Percentiles rank a stretch among this genome's conserved stretches.
Evolutionary conservation across 2,329 filamentous ascomycete species (phyloP).

Genomic region (Calycina marina): DNA sequence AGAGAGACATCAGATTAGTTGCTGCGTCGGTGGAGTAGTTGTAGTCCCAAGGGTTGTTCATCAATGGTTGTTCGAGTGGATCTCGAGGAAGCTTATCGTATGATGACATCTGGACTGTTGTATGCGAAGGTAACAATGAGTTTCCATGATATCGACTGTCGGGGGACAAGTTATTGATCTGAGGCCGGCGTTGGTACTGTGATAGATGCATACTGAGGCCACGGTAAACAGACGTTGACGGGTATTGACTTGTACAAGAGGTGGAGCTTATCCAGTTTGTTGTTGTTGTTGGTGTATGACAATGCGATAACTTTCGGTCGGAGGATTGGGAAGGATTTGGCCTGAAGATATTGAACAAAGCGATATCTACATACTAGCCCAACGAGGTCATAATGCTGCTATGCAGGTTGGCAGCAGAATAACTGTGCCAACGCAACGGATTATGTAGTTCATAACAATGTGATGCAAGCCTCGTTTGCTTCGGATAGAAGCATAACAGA

Average conservation of each 20-base stretch:
- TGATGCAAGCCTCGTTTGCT: constrained; percentile 19
- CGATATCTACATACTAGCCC: constrained; percentile 6
- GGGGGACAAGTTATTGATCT: constrained; percentile 12
- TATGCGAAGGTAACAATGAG: constrained; percentile 7
- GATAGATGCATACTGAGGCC: constrained; percentile 16
- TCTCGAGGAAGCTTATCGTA: constrained; percentile 17
- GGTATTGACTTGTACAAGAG: constrained; percentile 13
- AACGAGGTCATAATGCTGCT: constrained; percentile 13
- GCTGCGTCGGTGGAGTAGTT: not conserved
- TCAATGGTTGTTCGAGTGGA: constrained; percentile 7
- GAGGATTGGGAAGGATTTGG: constrained; percentile 20
- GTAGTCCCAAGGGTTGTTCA: not conserved
- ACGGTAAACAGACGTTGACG: constrained; percentile 9
- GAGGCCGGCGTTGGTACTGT: constrained; percentile 12
- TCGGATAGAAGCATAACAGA: constrained; percentile 16
- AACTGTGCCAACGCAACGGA: constrained; percentile 22
- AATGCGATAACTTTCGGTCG: constrained; percentile 14
- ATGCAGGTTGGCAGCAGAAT: constrained; percentile 19
- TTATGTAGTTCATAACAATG: no score
- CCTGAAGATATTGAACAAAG: constrained; percentile 20
- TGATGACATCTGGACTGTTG: constrained; percentile 11
- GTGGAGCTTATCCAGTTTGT: constrained; percentile 14
- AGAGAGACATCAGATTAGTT: constrained; percentile 9
- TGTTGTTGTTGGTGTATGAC: constrained; percentile 17
- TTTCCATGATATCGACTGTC: constrained; percentile 13